Conservation (phyloP, 345 rosid species). For the Physaria fendleri region DNA sequence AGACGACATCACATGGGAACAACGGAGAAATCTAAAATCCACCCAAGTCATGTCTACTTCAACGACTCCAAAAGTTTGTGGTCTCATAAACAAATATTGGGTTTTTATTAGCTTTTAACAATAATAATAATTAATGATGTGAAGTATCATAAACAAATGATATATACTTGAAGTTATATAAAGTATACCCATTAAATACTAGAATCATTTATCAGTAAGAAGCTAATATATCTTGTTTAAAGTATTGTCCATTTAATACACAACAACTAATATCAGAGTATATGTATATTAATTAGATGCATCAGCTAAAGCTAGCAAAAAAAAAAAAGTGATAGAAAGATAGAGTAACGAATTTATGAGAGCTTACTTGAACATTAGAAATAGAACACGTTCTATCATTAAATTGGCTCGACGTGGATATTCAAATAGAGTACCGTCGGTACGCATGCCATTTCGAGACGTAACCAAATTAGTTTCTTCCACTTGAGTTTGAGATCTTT, state of each 20-base stretch:
- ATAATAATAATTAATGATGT: slow-evolving; percentile 1
- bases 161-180: not conserved
- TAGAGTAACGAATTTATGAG: not conserved
- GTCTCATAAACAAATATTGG: slow-evolving; percentile 22
- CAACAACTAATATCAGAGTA: not conserved
- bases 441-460: slow-evolving; percentile 29
- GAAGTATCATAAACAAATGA: slow-evolving; percentile 9
- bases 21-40: slow-evolving; percentile 27
- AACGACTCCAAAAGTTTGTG: slow-evolving; percentile 21
- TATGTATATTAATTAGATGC: not conserved
- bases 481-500: not conserved
- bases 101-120: not conserved
- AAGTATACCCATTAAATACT: no score
- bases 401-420: not conserved
- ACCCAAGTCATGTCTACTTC: slow-evolving; percentile 31
- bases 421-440: slow-evolving; percentile 1
- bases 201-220: not conserved
- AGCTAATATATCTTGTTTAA: not conserved
- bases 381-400: slow-evolving; percentile 2
- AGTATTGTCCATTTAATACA: not conserved
- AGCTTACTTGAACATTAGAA: slow-evolving; percentile 1
- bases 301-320: not conserved
- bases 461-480: slow-evolving; percentile 25
- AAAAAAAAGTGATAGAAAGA: no score
- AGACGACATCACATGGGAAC: slow-evolving; percentile 27